These are phyloP conservation scores for Dothideomycetes sp. DNA, from an alignment of 2,329 filamentous ascomycete genomes.

Conservation along the genomic window DNA sequence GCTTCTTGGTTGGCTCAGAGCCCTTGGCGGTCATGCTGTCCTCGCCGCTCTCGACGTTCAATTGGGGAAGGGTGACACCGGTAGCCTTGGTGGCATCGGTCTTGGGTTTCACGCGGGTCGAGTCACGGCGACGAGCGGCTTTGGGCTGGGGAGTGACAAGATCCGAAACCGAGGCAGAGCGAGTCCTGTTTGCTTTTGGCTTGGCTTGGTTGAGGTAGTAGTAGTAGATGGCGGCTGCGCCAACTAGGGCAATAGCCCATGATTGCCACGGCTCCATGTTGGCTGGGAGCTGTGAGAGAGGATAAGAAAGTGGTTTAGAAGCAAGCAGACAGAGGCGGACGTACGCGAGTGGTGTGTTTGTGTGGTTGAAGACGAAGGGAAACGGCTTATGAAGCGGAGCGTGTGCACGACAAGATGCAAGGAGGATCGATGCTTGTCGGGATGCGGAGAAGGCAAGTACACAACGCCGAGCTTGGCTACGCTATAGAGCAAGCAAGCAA, in stretches of 20 bases:
- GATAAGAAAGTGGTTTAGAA: background rate
- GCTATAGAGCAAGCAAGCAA: too few relatives aligned
- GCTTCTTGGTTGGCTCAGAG: conserved; percentile 24
- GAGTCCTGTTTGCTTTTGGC: conserved; percentile 15
- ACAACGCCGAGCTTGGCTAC: background rate
- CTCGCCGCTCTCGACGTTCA: conserved; percentile 5
- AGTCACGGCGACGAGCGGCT: conserved; percentile 14
- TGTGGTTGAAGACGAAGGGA: too few relatives aligned
- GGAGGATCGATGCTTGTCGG: too few relatives aligned
- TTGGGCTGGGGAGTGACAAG: conserved; percentile 14
- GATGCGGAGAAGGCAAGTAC: background rate
- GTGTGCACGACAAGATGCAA: background rate
- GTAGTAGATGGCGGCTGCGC: conserved; percentile 18
- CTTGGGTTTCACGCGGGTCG: conserved; percentile 18
- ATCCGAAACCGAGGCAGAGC: conserved; percentile 14
- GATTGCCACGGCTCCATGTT: conserved; percentile 23
- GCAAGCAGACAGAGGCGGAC: too few relatives aligned
- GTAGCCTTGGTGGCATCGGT: conserved; percentile 15
- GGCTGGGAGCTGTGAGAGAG: background rate
- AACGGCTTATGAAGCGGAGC: background rate
- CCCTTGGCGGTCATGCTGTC: conserved; percentile 11
- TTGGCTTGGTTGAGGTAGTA: conserved; percentile 21
- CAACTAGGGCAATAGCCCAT: conserved; percentile 20
- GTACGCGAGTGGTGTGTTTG: too few relatives aligned
- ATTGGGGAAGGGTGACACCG: conserved; percentile 14